Evolutionary conservation across 176 grass and related monocot species (phyloP), one percentile per base, ranked within the genome.

Genomic region (Phyllostachys edulis): DNA sequence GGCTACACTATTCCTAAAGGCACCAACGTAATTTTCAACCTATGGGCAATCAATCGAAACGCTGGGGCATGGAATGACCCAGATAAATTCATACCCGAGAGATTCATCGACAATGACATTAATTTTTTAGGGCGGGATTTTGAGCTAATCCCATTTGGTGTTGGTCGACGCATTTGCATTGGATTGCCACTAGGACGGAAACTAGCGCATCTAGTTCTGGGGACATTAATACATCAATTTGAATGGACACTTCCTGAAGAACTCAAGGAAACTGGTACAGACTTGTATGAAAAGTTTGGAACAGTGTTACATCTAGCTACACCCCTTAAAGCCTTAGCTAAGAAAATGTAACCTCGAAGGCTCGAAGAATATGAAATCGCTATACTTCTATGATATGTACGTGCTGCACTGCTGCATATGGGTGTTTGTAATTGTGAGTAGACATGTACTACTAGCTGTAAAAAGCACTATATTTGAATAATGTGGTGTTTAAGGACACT

Each of bases 131-230:
- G 89, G 6, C 36, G 7, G 5, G 40, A 87, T 37, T 84, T 80
- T 34, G 80, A 84, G 80, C 46, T 87, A 3, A 38, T 84, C 7
- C 85, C 89, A 0, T 91, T 87, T 66, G 80, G 89, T 73, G 84
- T 57, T 7, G 85, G 89, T 5, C 67, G 89, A 7, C 64, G 89
- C 0, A 84, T 87, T 7, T 91, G 85, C 55, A 75, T 81, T 1
- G 80, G 85, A 67, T 16, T 91, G 67, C 72, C 80, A 21, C 75
- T 91, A 2, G 82, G 69, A 7, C 57, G 29, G 17, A 47, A 69
- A 51, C 76, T 82, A 70, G 37, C 77, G 29, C 85, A 84, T 49
- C 37, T 87, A 9, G 73, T 87, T 80, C 27, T 91, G 17, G 89
- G 72, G 0, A 67, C 80, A 6, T 16, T 91, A n/a, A 14, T 91